phyloP scores from a whole-genome alignment of 2,329 filamentous ascomycete genomes.

The Plenodomus lindquistii region DNA sequence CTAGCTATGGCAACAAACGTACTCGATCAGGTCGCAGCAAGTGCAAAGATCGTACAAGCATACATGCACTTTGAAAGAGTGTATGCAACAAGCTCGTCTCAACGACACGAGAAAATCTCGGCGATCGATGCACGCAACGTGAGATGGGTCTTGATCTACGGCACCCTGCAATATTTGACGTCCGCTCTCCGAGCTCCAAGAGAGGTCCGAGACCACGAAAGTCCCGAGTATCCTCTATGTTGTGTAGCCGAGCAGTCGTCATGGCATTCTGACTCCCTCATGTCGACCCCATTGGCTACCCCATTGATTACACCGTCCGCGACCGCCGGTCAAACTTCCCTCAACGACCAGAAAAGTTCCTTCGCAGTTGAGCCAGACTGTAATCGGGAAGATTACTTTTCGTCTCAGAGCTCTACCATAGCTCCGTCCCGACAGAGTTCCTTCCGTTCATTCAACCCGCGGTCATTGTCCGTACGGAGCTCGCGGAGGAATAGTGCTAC shows the following conservation, averaged over 20 bases:
- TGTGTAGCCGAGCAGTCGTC: conserved; percentile 48
- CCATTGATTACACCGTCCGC: conserved; percentile 14
- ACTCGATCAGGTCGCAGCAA: conserved; percentile 39
- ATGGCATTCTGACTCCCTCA: conserved; percentile 34
- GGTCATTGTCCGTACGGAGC: conserved; percentile 34
- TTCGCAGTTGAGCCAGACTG: conserved; percentile 51
- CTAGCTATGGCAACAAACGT: conserved; percentile 56
- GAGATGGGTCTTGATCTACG: conserved; percentile 77
- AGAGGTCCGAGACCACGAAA: conserved; percentile 62
- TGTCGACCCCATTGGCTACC: conserved; percentile 9
- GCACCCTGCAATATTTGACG: conserved; percentile 71
- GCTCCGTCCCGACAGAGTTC: conserved; percentile 39
- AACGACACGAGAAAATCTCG: conserved; percentile 60
- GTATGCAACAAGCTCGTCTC: conserved; percentile 55
- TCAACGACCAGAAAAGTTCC: conserved; percentile 7
- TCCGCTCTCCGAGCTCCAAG: conserved; percentile 64
- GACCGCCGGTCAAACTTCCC: conserved; percentile 16
- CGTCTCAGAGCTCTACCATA: conserved; percentile 17
- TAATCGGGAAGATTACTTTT: conserved; percentile 48
- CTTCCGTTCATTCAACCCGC: conserved; percentile 35
- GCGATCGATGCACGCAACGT: conserved; percentile 73
- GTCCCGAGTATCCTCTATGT: conserved; percentile 63
- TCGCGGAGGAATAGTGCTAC: conserved; percentile 34
- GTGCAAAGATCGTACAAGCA: conserved; percentile 62
- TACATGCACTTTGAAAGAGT: conserved; percentile 73